phyloP scores from a whole-genome alignment of 805 yeast species.

The Candida nanaspora region DNA sequence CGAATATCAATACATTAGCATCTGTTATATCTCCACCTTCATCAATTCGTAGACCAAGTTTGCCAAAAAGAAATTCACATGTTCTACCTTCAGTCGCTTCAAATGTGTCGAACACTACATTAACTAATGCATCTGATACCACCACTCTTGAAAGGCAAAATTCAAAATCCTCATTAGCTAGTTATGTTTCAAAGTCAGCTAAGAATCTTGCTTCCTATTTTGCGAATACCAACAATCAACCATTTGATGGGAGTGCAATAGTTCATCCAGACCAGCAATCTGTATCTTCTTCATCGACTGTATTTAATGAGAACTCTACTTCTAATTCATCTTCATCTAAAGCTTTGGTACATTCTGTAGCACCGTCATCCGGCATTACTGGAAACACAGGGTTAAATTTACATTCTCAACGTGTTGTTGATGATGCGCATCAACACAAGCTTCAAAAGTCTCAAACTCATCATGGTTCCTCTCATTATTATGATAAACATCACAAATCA shows the following conservation, averaged over 20 bases:
- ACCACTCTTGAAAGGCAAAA: not conserved
- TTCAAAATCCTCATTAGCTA: conserved; percentile 18
- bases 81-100: conserved; percentile 6
- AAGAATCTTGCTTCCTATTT: conserved; percentile 32
- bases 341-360: no score
- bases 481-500: conserved; percentile 34
- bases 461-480: conserved; percentile 10
- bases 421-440: no score
- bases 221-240: conserved; percentile 28
- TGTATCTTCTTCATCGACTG: not conserved
- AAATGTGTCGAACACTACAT: not conserved
- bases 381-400: no score
- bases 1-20: conserved; percentile 16
- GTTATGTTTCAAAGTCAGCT: conserved; percentile 32
- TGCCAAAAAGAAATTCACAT: not conserved
- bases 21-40: conserved; percentile 12
- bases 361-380: no score
- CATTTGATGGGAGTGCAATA: no score
- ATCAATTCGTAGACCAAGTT: conserved; percentile 9
- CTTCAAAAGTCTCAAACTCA: not conserved
- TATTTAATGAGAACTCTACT: no score
- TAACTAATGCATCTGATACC: not conserved
- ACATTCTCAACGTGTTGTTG: no score
- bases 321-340: no score
- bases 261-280: conserved; percentile 12